phyloP scores from a whole-genome alignment of 2,329 filamentous ascomycete genomes.

The Coniochaeta prunicola region DNA sequence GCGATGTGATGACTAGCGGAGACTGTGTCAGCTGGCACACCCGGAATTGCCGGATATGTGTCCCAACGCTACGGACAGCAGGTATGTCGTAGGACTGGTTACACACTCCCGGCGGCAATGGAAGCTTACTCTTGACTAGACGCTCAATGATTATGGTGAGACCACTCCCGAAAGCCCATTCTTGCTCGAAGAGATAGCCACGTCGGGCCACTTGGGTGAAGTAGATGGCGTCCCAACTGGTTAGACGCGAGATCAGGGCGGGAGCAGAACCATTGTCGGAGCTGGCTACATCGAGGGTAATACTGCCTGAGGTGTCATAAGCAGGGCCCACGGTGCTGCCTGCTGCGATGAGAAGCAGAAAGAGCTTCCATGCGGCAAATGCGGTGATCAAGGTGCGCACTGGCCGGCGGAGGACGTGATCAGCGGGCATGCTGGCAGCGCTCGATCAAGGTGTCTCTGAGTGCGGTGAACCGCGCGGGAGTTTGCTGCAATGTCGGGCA shows the following conservation, averaged over 20 bases:
- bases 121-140: conserved; percentile 23
- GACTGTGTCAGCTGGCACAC: background rate
- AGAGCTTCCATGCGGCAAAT: conserved; percentile 61
- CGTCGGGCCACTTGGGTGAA: conserved; percentile 55
- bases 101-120: background rate
- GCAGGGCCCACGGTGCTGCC: conserved; percentile 42
- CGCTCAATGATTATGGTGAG: conserved; percentile 35
- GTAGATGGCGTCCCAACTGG: conserved; percentile 78
- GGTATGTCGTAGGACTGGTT: conserved; percentile 3
- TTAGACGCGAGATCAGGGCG: conserved; percentile 47
- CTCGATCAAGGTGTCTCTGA: background rate
- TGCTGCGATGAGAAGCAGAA: conserved; percentile 56
- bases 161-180: conserved; percentile 68
- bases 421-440: background rate
- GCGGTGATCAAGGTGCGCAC: conserved; percentile 20
- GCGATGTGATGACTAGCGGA: background rate
- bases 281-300: conserved; percentile 27
- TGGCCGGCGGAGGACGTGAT: conserved; percentile 3
- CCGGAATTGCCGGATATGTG: background rate
- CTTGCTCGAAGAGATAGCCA: conserved; percentile 70
- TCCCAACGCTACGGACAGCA: conserved; percentile 18
- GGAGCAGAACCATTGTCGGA: conserved; percentile 17
- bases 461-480: background rate
- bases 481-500: background rate
- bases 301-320: conserved; percentile 72